Evolutionary conservation across 2,329 filamentous ascomycete genomes (phyloP).

Genomic region (Botrytis porri): DNA sequence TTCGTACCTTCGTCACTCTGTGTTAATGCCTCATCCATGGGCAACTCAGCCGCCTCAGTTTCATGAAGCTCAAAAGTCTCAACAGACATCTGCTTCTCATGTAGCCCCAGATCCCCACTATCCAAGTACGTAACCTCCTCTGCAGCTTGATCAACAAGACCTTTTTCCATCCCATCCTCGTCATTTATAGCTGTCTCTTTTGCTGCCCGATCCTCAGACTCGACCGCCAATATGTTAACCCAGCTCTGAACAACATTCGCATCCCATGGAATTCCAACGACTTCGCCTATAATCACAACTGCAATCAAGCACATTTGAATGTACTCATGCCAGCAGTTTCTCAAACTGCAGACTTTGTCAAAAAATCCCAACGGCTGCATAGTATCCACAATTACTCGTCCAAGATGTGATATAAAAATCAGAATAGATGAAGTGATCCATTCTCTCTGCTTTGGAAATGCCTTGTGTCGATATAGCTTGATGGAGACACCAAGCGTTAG

Average conservation of each 20-base stretch:
- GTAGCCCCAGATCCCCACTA: neutral
- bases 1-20: neutral
- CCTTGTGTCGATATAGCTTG: neutral
- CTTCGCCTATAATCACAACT: neutral
- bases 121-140: neutral
- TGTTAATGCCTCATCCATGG: neutral
- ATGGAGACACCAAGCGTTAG: neutral
- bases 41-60: neutral
- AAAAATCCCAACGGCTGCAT: neutral
- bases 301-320: neutral
- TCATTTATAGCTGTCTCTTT: neutral
- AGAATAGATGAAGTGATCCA: neutral
- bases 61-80: neutral
- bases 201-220: neutral
- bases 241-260: neutral
- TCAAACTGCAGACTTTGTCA: neutral
- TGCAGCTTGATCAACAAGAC: neutral
- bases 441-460: neutral
- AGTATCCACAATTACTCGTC: neutral
- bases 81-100: neutral
- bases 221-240: neutral
- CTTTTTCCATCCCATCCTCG: neutral
- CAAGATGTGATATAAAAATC: neutral
- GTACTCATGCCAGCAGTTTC: neutral
- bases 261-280: neutral